A percentile compares a stretch with the other conserved stretches of the same genome.
phyloP scores from a whole-genome alignment of 2,329 filamentous ascomycete genomes.

The Fusarium sp. region DNA sequence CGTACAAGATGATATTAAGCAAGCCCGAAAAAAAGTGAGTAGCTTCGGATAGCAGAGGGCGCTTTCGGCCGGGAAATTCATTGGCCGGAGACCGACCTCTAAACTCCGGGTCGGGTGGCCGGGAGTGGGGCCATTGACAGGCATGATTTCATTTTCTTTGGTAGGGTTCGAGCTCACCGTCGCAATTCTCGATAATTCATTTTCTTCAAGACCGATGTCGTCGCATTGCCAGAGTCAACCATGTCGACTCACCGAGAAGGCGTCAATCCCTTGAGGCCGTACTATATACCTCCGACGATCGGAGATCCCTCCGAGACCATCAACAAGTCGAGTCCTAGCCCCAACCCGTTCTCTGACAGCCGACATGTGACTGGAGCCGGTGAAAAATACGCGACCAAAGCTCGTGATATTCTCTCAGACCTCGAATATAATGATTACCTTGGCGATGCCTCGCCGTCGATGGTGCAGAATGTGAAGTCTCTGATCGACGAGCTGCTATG shows the following conservation, averaged over 20 bases:
- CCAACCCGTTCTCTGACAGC: constrained; percentile 62
- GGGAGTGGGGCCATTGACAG: constrained; percentile 33
- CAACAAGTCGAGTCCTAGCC: constrained; percentile 56
- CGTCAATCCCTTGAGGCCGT: constrained; percentile 77
- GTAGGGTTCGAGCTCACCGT: constrained; percentile 42
- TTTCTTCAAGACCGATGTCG: constrained; percentile 46
- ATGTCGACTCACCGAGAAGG: constrained; percentile 64
- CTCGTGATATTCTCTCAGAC: constrained; percentile 89
- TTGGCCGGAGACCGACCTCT: constrained; percentile 52
- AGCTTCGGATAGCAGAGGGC: constrained; percentile 48
- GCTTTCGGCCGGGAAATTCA: constrained; percentile 55
- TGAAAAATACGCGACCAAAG: constrained; percentile 64
- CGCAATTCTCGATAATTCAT: constrained; percentile 37
- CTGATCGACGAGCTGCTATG: constrained; percentile 88
- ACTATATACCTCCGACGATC: constrained; percentile 76
- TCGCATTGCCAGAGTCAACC: constrained; percentile 47
- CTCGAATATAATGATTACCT: constrained; percentile 94
- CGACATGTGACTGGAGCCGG: constrained; percentile 58
- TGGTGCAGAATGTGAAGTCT: constrained; percentile 80
- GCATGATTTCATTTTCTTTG: constrained; percentile 55
- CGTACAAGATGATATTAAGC: constrained; percentile 52
- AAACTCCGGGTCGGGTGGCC: constrained; percentile 45
- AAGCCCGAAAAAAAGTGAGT: constrained; percentile 47
- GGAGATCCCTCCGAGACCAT: constrained; percentile 59
- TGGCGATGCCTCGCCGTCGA: constrained; percentile 80